A percentile compares a stretch with the other conserved stretches of the same genome.
phyloP scores from a whole-genome alignment of 371 early-diverging fungal species.

The Apophysomyces variabilis region DNA sequence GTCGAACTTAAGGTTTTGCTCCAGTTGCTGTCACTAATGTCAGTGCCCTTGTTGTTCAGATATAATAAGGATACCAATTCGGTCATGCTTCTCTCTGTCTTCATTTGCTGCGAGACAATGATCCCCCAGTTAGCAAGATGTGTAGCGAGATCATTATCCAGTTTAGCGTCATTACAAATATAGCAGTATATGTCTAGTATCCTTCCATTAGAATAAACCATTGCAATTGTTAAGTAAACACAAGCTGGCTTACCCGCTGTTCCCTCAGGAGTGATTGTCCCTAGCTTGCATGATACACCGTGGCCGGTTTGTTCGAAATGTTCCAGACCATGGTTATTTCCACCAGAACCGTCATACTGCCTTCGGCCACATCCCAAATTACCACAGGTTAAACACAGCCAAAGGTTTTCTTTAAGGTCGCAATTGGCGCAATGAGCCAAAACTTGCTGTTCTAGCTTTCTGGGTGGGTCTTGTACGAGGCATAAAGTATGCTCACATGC shows the following conservation, averaged over 20 bases:
- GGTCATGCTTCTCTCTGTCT: constrained; percentile 92
- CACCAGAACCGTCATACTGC: constrained; percentile 98
- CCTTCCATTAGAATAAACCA: background rate
- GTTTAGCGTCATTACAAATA: constrained; percentile 80
- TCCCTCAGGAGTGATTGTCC: constrained; percentile 98
- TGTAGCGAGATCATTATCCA: constrained; percentile 78
- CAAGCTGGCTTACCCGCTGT: constrained; percentile 68
- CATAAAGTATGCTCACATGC: constrained; percentile 84
- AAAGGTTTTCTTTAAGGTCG: constrained; percentile 84
- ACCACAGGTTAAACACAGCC: constrained; percentile 84
- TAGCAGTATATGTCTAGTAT: constrained; percentile 91
- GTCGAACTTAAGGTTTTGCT: constrained; percentile 95
- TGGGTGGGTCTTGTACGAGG: constrained; percentile 65
- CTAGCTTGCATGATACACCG: constrained; percentile 86
- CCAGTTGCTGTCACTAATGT: constrained; percentile 70
- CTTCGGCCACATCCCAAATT: constrained; percentile 82
- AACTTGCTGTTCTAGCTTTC: constrained; percentile 51
- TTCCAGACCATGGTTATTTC: constrained; percentile 96
- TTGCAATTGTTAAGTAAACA: background rate
- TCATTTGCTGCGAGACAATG: constrained; percentile 77
- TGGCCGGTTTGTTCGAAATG: constrained; percentile 91
- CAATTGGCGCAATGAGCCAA: constrained; percentile 87
- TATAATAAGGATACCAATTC: constrained; percentile 71
- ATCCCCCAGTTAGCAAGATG: constrained; percentile 92
- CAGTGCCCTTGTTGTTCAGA: background rate